phyloP scores from a whole-genome alignment of 495 filamentous ascomycete genomes.

The Astrothelium macrocarpum region DNA sequence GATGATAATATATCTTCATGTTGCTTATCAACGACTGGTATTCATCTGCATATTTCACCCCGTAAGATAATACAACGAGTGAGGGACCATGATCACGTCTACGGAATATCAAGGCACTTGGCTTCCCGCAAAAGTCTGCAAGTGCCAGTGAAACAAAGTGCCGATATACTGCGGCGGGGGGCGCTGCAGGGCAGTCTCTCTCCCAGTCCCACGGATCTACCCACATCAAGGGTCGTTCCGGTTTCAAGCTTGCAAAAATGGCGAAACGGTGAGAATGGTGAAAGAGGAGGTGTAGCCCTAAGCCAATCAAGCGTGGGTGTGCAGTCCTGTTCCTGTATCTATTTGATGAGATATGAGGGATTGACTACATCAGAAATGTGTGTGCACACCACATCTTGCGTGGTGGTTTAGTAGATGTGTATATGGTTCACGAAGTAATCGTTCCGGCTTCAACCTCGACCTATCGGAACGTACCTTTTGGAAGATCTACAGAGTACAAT shows the following conservation, averaged over 20 bases:
- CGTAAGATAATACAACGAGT: too few species aligned
- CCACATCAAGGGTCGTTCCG: neutral
- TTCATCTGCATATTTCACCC: too few species aligned
- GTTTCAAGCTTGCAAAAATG: neutral
- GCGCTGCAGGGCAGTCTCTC: neutral
- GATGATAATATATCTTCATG: too few species aligned
- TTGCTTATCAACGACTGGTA: too few species aligned
- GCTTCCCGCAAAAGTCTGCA: neutral
- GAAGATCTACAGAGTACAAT: too few species aligned
- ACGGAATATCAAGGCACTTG: too few species aligned
- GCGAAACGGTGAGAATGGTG: neutral
- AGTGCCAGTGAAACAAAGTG: neutral
- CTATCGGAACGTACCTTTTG: neutral
- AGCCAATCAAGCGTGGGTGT: neutral
- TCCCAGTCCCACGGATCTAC: neutral
- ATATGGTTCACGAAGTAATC: neutral
- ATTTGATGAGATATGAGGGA: neutral
- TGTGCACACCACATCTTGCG: neutral
- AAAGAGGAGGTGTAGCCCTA: neutral
- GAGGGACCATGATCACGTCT: too few species aligned
- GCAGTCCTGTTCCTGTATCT: neutral
- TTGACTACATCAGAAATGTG: neutral
- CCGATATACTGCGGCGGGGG: neutral
- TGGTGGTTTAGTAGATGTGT: too few species aligned
- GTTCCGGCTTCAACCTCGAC: neutral